Conservation (phyloP, 352 stramenopile genomes). For the Phytophthora fragariaefolia region DNA sequence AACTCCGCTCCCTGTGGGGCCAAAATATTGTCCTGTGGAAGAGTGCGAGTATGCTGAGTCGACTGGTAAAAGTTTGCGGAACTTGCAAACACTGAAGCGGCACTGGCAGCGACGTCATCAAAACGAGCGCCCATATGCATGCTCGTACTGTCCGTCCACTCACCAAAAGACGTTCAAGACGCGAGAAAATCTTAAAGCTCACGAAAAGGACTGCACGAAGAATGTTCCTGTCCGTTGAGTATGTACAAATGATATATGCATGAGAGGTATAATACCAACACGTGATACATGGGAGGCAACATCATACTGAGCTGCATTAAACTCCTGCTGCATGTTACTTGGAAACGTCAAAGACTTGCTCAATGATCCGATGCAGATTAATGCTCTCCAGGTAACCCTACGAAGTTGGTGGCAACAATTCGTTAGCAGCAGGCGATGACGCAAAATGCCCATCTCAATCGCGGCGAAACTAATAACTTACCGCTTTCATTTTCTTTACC, state of each 20-base stretch:
- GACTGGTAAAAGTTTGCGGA: conserved; percentile 57
- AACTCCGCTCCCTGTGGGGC: conserved; percentile 54
- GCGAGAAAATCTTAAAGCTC: conserved; percentile 71
- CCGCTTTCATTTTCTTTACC: conserved; percentile 87
- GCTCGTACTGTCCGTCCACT: conserved; percentile 43
- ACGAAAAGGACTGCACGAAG: conserved; percentile 69
- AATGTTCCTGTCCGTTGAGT: conserved; percentile 24
- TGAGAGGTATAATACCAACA: conserved; percentile 12
- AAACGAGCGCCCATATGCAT: conserved; percentile 57
- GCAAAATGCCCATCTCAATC: background rate
- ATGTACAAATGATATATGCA: background rate
- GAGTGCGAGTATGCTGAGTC: conserved; percentile 60
- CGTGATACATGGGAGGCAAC: background rate
- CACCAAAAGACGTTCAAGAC: conserved; percentile 73
- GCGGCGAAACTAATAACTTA: conserved; percentile 31
- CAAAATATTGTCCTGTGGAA: conserved; percentile 64
- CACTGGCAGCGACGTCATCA: conserved; percentile 76
- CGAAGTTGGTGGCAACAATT: conserved; percentile 1
- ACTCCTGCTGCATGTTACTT: conserved; percentile 55
- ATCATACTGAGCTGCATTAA: conserved; percentile 19
- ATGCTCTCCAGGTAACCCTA: conserved; percentile 89
- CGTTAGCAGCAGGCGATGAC: background rate
- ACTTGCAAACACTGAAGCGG: conserved; percentile 77
- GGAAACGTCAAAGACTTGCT: conserved; percentile 84
- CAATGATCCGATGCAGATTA: conserved; percentile 87